Evolutionary conservation across 805 yeast genomes (phyloP), one percentile per base, ranked within the genome.

Genomic region (Candida ascalaphidarum): DNA sequence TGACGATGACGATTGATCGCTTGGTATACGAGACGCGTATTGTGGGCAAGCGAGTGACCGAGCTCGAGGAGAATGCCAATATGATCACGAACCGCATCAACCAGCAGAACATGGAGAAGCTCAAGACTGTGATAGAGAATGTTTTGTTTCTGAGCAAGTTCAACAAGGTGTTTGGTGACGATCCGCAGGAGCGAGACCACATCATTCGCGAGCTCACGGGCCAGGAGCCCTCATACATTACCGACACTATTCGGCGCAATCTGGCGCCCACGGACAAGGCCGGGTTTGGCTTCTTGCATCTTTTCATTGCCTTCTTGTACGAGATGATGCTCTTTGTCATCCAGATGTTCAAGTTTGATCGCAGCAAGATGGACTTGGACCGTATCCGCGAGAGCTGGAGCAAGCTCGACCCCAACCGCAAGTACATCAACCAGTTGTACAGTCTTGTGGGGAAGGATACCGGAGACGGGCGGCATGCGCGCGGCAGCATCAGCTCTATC

Each of bases 311-410:
- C 8, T 55, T 49, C 31, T n/a, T 55, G 4, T 61, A 55, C 36
- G 64, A 60, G 18, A 39, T 53, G 36, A 32, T 61, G 17, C 33
- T 39, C 20, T 45, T 44, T n/a, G 30, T 59, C n/a, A 52, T 55
- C 34, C 56, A 45, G 22, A 23, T 59, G 9, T 54, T 61, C 38
- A 50, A 53, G 26, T 57, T 62, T 35, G 64, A 62, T 36, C 41
- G 65, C 26, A 44, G 59, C 18, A 56, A 52, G 22, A 62, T 62
- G 68, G 61, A 62, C 39, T 43, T 61, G 29, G 66, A 61, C 30
- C 34, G 69, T 28, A 62, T 62, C 28, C 41, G 66, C 39, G 35
- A 46, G 21, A 43, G 52, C 13, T 62, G 67, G 58, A 47, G 37
- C 11, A 54, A 56, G 34, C 44, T 62, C 15, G 69, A 62, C 40